Evolutionary conservation across 192 early-diverging fungal genomes (phyloP).

Genomic region (Gryganskiella cystojenkinii): DNA sequence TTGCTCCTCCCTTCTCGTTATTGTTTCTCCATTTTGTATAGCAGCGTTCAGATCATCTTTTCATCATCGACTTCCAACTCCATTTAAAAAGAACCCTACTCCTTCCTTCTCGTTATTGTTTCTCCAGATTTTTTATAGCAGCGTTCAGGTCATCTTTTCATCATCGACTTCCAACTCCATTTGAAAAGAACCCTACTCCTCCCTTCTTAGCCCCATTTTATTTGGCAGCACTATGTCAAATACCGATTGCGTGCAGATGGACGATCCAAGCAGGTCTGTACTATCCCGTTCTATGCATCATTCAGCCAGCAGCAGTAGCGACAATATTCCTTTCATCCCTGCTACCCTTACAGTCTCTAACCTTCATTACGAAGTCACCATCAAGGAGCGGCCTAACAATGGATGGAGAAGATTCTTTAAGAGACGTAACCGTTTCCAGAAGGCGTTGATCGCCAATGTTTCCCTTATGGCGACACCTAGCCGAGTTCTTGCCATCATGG

Average conservation of each 20-base stretch:
- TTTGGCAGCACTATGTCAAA: too few species aligned
- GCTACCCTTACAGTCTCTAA: constrained; percentile 31
- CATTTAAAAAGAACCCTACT: constrained; percentile 27
- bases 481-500: constrained; percentile 71
- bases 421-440: constrained; percentile 27
- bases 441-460: constrained; percentile 27
- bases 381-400: constrained; percentile 25
- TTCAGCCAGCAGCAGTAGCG: constrained; percentile 1
- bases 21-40: background rate
- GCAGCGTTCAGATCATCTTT: background rate
- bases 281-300: too few species aligned
- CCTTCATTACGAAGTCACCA: constrained; percentile 42
- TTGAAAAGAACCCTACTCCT: constrained; percentile 15
- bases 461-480: constrained; percentile 54
- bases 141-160: background rate
- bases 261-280: background rate
- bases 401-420: constrained; percentile 40
- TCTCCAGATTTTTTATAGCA: too few species aligned
- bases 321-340: constrained; percentile 39
- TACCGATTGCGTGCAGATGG: too few species aligned
- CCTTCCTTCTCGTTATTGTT: background rate
- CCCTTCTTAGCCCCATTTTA: too few species aligned
- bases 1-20: background rate
- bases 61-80: background rate
- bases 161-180: constrained; percentile 5